phyloP scores from a whole-genome alignment of 1,139 yeast genomes.

The Taphrina communis region DNA sequence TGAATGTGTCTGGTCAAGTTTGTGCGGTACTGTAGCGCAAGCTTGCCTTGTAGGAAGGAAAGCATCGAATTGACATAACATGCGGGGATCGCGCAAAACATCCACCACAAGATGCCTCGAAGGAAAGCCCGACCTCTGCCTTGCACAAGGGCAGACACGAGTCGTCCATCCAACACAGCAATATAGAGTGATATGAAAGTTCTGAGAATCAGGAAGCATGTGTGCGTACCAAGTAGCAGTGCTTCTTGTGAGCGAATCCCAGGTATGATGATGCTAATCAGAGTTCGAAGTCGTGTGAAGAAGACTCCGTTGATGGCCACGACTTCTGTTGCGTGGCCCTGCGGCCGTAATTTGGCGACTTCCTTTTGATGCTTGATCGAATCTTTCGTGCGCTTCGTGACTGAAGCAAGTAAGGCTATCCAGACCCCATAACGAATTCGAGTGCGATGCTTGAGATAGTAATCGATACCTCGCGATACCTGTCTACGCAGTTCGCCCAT shows the following conservation, averaged over 20 bases:
- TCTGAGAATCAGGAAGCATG: constrained; percentile 66
- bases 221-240: constrained; percentile 61
- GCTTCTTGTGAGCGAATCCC: constrained; percentile 51
- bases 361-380: constrained; percentile 33
- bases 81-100: constrained; percentile 86
- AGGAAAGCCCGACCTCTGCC: constrained; percentile 71
- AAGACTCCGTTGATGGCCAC: constrained; percentile 52
- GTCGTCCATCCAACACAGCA: constrained; percentile 82
- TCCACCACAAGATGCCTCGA: constrained; percentile 73
- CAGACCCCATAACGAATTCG: constrained; percentile 19
- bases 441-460: constrained; percentile 18
- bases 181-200: constrained; percentile 80
- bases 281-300: constrained; percentile 48
- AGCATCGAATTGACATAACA: constrained; percentile 77
- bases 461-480: constrained; percentile 1
- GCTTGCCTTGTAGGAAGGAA: constrained; percentile 69
- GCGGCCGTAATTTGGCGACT: constrained; percentile 9
- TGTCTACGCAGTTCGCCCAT: background rate
- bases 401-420: constrained; percentile 11
- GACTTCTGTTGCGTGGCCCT: background rate
- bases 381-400: constrained; percentile 22
- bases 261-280: constrained; percentile 53
- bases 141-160: constrained; percentile 81
- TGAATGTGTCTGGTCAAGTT: constrained; percentile 70
- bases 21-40: constrained; percentile 69